phyloP scores from a whole-genome alignment of 225 moss, liverwort and hornwort genomes.

The Marchantia polymorpha region DNA sequence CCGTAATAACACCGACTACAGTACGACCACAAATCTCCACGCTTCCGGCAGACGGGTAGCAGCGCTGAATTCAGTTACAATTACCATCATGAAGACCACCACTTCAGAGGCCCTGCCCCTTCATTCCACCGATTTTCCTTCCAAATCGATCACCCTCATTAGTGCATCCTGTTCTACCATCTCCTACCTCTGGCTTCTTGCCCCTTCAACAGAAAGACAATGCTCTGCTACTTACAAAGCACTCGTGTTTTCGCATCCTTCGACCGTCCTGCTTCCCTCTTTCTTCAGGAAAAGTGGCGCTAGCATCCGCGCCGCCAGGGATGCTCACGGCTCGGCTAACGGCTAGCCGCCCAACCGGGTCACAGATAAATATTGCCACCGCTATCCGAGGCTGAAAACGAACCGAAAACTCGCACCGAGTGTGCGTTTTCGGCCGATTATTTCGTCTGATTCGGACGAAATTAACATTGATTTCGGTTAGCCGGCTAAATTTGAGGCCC shows the following conservation, averaged over 20 bases:
- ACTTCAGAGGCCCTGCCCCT: background rate
- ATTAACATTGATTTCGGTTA: no score
- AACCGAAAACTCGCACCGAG: no score
- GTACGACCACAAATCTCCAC: conserved; percentile 7
- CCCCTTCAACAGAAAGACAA: background rate
- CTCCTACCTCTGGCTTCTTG: background rate
- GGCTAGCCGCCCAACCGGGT: no score
- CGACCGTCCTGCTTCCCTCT: background rate
- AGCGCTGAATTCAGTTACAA: conserved; percentile 6
- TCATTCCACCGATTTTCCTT: background rate
- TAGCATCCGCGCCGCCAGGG: background rate
- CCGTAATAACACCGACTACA: conserved; percentile 6
- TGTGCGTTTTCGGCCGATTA: no score
- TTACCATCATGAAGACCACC: background rate
- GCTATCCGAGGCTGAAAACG: no score
- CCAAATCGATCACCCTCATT: background rate
- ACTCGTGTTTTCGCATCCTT: background rate
- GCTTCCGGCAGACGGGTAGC: background rate
- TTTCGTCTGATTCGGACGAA: no score
- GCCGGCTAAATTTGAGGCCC: no score
- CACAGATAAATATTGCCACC: no score
- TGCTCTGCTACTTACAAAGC: background rate
- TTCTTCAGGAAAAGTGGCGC: background rate
- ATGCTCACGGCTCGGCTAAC: no score
- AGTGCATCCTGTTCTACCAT: background rate